Conservation (phyloP, 2,329 filamentous ascomycete genomes). For the Xylaria digitata region DNA sequence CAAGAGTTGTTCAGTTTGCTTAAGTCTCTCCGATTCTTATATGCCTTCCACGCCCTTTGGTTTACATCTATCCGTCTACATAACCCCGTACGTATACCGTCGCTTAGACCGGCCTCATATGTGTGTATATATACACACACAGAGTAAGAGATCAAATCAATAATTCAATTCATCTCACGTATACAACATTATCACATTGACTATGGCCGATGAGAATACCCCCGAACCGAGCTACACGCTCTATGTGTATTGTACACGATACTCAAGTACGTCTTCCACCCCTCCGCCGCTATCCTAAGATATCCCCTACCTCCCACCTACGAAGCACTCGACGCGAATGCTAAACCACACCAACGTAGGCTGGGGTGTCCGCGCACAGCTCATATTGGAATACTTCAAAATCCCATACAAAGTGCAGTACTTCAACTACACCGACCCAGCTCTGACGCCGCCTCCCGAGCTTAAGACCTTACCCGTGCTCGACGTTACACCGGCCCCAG, state of each 20-base stretch:
- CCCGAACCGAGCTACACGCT: slow-evolving; percentile 34
- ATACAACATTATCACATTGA: neutral
- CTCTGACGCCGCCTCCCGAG: slow-evolving; percentile 49
- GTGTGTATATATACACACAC: neutral
- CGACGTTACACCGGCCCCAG: slow-evolving; percentile 38
- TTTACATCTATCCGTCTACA: neutral
- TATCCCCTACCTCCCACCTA: neutral
- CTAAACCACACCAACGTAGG: slow-evolving; percentile 33
- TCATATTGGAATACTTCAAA: slow-evolving; percentile 57
- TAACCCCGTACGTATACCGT: neutral
- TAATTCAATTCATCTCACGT: neutral
- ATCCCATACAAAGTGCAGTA: slow-evolving; percentile 58
- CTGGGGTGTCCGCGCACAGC: slow-evolving; percentile 42
- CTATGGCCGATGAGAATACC: slow-evolving; percentile 35
- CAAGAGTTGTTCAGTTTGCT: neutral
- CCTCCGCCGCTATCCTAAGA: neutral
- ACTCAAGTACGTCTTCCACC: slow-evolving; percentile 40
- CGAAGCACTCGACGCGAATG: neutral
- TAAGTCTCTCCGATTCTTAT: neutral
- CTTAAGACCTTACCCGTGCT: slow-evolving; percentile 56
- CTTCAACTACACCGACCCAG: slow-evolving; percentile 47
- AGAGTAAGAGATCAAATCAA: neutral
- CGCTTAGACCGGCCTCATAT: neutral
- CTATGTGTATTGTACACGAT: slow-evolving; percentile 42
- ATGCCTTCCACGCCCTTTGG: slow-evolving; percentile 10